Conservation (phyloP, 768 basidiomycete genomes). For the Naganishia vaughanmartiniae region DNA sequence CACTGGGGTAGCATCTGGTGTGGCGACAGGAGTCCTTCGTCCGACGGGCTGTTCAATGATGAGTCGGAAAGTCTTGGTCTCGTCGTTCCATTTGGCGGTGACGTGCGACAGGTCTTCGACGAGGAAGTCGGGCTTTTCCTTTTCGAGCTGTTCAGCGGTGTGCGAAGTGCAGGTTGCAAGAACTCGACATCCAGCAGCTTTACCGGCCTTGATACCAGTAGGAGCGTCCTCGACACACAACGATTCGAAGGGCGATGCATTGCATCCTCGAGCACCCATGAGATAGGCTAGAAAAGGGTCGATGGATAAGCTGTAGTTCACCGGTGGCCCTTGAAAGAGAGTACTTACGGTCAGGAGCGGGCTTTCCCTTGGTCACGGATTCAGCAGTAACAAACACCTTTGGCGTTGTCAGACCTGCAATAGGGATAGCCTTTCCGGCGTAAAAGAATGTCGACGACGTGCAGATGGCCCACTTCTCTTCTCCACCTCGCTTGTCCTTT, state of each 20-base stretch:
- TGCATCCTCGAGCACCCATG: constrained; percentile 67
- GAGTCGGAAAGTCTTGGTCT: constrained; percentile 43
- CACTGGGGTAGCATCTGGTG: constrained; percentile 50
- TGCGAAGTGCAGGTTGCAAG: constrained; percentile 84
- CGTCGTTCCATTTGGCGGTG: constrained; percentile 45
- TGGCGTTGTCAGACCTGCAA: constrained; percentile 62
- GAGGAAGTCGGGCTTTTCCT: constrained; percentile 52
- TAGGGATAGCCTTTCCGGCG: constrained; percentile 67
- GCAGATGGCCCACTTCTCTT: constrained; percentile 79
- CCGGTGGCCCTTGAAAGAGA: constrained; percentile 41
- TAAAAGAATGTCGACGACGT: constrained; percentile 78
- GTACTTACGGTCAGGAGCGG: constrained; percentile 64
- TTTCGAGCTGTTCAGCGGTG: constrained; percentile 59
- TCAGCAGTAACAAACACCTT: constrained; percentile 69
- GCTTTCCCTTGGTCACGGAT: constrained; percentile 75
- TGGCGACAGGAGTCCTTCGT: constrained; percentile 42
- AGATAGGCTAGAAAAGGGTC: constrained; percentile 57
- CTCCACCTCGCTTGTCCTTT: constrained; percentile 47
- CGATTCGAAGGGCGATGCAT: constrained; percentile 63
- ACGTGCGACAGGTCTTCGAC: constrained; percentile 52
- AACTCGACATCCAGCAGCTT: constrained; percentile 68
- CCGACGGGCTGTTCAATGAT: constrained; percentile 51
- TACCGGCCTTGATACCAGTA: constrained; percentile 72
- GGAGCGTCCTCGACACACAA: constrained; percentile 87
- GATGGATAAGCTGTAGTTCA: neutral